phyloP scores from a whole-genome alignment of 2,329 filamentous ascomycete genomes.

The Ramularia collo-cygni region DNA sequence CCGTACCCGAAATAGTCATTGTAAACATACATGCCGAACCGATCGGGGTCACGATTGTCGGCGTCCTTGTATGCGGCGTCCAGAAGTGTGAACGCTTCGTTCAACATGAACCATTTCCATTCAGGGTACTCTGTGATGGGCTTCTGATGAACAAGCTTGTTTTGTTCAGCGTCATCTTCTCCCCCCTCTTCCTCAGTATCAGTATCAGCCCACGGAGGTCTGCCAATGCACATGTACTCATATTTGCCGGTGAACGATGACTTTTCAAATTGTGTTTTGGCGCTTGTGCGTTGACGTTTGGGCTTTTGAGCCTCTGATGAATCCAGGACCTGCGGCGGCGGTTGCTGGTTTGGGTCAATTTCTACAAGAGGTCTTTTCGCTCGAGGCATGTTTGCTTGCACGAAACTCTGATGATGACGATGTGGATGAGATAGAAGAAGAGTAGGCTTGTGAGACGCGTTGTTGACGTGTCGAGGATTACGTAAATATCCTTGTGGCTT shows the following conservation, averaged over 20 bases:
- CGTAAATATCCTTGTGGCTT: too few relatives aligned
- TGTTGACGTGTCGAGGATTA: conserved; percentile 1
- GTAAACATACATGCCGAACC: conserved; percentile 5
- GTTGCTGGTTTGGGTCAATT: conserved; percentile 4
- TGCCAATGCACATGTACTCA: conserved; percentile 6
- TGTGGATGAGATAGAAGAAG: not conserved
- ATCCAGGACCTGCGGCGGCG: not conserved
- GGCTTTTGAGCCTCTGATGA: conserved; percentile 5
- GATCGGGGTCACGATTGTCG: not conserved
- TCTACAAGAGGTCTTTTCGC: conserved; percentile 6
- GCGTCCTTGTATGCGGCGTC: conserved; percentile 1
- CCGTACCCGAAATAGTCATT: conserved; percentile 6
- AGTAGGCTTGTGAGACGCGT: not conserved
- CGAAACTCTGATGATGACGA: not conserved
- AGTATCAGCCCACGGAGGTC: conserved; percentile 5
- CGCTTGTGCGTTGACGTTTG: conserved; percentile 5
- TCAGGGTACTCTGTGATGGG: conserved; percentile 5
- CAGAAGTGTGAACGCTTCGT: conserved; percentile 5
- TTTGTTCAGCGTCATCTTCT: not conserved
- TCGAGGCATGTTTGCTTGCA: conserved; percentile 3
- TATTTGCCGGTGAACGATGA: conserved; percentile 5
- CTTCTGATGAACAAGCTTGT: not conserved
- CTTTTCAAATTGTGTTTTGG: conserved; percentile 6
- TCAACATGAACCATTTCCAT: conserved; percentile 9
- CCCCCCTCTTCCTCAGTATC: conserved; percentile 1